phyloP scores from a whole-genome alignment of 192 early-diverging fungal genomes.

The Coemansia sp. region DNA sequence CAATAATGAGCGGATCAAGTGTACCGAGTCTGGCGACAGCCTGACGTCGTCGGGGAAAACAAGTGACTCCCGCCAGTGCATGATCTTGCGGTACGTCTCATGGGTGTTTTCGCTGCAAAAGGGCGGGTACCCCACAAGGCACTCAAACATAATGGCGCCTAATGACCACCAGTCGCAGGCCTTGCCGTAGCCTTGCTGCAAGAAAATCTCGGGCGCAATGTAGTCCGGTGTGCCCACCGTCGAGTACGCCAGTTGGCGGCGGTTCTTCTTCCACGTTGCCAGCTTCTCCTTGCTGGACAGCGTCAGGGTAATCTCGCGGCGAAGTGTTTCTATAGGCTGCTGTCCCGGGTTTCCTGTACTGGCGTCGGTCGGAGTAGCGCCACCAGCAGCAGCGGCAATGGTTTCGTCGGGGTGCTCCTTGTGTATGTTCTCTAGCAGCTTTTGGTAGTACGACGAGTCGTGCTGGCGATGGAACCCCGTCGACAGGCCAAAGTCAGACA shows the following conservation, averaged over 20 bases:
- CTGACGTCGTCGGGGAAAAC: constrained; percentile 92
- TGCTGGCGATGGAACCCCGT: constrained; percentile 99
- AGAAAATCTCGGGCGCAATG: constrained; percentile 95
- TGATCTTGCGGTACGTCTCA: constrained; percentile 98
- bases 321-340: constrained; percentile 56
- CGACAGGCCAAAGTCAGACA: constrained; percentile 99
- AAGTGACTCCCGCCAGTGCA: constrained; percentile 91
- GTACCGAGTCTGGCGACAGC: constrained; percentile 85
- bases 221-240: constrained; percentile 99
- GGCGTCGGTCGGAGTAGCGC: background rate
- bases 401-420: constrained; percentile 54
- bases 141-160: constrained; percentile 99
- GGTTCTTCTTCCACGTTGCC: constrained; percentile 98
- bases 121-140: constrained; percentile 95
- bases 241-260: constrained; percentile 91
- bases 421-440: constrained; percentile 67
- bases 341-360: constrained; percentile 4
- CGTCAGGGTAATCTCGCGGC: constrained; percentile 83
- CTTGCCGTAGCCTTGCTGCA: constrained; percentile 91
- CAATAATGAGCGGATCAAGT: constrained; percentile 86
- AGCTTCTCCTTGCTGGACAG: constrained; percentile 91
- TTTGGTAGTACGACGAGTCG: constrained; percentile 93
- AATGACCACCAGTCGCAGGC: constrained; percentile 99
- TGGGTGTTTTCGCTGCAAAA: constrained; percentile 95
- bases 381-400: constrained; percentile 36